Evolutionary conservation across 1,139 yeast genomes (phyloP).

Genomic region (Taiozyma sp.): DNA sequence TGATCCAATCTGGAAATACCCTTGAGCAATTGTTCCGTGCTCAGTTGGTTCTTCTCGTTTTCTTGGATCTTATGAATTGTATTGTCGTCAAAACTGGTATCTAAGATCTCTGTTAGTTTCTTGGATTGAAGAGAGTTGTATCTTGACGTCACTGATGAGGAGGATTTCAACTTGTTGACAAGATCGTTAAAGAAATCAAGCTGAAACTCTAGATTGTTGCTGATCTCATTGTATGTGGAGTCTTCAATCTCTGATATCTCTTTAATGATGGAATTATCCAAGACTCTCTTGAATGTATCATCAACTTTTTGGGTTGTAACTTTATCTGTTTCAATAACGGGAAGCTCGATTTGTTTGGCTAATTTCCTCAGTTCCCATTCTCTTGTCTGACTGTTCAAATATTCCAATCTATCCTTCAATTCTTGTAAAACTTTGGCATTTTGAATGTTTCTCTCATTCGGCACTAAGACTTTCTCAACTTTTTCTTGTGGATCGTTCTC

Average conservation of each 20-base stretch:
- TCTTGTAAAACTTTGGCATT: conserved; percentile 42
- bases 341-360: conserved; percentile 10
- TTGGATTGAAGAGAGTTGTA: conserved; percentile 19
- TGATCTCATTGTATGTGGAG: conserved; percentile 20
- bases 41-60: conserved; percentile 17
- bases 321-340: background rate
- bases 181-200: conserved; percentile 18
- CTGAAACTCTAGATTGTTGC: conserved; percentile 14
- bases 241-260: conserved; percentile 13
- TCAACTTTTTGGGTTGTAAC: background rate
- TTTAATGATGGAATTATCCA: conserved; percentile 12
- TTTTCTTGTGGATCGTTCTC: conserved; percentile 19
- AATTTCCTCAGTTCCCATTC: conserved; percentile 37
- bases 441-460: conserved; percentile 53
- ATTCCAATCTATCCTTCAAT: conserved; percentile 39
- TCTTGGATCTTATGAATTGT: conserved; percentile 18
- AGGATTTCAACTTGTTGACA: conserved; percentile 17
- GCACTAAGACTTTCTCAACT: conserved; percentile 29
- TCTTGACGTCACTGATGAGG: conserved; percentile 14
- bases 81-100: conserved; percentile 22
- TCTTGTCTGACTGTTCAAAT: conserved; percentile 40
- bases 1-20: conserved; percentile 24
- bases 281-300: conserved; percentile 7
- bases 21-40: conserved; percentile 25
- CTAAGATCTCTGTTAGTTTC: conserved; percentile 21